Base-by-base conservation (phyloP, 352 stramenopile genomes). In the Phytophthora meadii region DNA sequence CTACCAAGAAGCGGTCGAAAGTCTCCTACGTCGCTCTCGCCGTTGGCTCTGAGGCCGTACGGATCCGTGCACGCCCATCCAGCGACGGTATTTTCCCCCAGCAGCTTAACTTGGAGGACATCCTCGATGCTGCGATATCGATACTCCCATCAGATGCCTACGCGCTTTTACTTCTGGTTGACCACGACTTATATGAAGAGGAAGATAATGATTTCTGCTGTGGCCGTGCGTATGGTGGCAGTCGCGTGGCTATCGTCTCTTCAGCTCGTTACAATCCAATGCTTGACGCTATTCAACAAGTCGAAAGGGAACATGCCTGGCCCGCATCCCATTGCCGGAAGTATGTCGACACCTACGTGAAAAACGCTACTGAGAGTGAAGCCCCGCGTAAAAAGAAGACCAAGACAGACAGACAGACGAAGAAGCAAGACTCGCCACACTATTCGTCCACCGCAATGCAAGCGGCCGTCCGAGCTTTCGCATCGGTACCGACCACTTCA, bases 151-250 rank as follows among this genome's bases (percentile, higher is more conserved):
- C 54, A 14, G 62, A 70, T 27, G 62, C 55, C 0, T 70, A 70
- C 12, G 62, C 62, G 15, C 24, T 70, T 32, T 25, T 70, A 14
- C 62, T 70, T 19, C 49, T 70, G 6, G 49, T 70, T n/a, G 62
- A 65, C 17, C 62, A 70, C 25, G 62, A 70, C 22, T 48, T 70
- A 42, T 70, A 66, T 40, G 62, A 70, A 32, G 55, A 66, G 19
- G 55, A 70, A 49, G 62, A 70, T 32, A 57, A 61, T 24, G 46
- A 66, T 6, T 70, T 70, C 37, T 70, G 62, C 55, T 70, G 62
- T 22, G 62, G 62, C 15, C 62, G 62, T 30, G 62, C 62, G 6
- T 70, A 61, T 37, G 62, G 62, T 6, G 62, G 62, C 14, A 70
- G 62, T 17, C 62, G 62, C 15, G 62, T 70, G 10, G 62, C 62